phyloP scores from a whole-genome alignment of 345 rosid species.

The Moricandia arvensis region DNA sequence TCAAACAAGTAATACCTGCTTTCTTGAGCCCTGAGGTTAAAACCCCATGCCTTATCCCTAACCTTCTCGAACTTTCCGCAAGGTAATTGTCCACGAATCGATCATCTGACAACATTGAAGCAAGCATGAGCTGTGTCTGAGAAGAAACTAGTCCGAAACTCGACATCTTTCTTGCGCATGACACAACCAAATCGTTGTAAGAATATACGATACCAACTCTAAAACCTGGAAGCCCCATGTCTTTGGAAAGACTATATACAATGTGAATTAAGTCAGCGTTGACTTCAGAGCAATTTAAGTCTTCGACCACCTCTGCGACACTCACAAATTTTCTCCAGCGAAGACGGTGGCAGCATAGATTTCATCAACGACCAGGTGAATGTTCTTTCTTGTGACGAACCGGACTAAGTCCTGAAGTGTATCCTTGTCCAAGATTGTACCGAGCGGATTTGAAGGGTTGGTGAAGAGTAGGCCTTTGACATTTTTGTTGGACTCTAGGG shows the following conservation, averaged over 20 bases:
- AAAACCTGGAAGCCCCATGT: conserved; percentile 87
- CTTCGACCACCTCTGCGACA: conserved; percentile 59
- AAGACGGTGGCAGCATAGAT: conserved; percentile 77
- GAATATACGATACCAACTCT: conserved; percentile 81
- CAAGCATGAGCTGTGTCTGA: conserved; percentile 67
- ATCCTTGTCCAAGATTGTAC: conserved; percentile 54
- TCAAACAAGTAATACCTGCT: conserved; percentile 53
- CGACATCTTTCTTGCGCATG: conserved; percentile 75
- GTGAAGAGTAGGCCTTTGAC: conserved; percentile 75
- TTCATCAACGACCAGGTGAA: conserved; percentile 83
- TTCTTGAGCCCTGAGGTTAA: conserved; percentile 51
- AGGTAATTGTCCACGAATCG: conserved; percentile 52
- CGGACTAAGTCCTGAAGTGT: conserved; percentile 48
- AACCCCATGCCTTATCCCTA: conserved; percentile 44
- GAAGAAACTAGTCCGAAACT: conserved; percentile 84
- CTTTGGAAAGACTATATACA: conserved; percentile 83
- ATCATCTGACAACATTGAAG: conserved; percentile 70
- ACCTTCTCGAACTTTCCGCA: conserved; percentile 52
- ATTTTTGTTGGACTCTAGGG: conserved; percentile 45
- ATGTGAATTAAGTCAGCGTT: conserved; percentile 68
- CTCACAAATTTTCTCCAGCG: conserved; percentile 50
- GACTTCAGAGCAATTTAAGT: conserved; percentile 38
- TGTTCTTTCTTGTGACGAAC: conserved; percentile 52
- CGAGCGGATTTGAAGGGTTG: conserved; percentile 90
- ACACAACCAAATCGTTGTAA: conserved; percentile 60